phyloP scores from a whole-genome alignment of 2,329 filamentous ascomycete genomes.

The Epichloe gansuensis region DNA sequence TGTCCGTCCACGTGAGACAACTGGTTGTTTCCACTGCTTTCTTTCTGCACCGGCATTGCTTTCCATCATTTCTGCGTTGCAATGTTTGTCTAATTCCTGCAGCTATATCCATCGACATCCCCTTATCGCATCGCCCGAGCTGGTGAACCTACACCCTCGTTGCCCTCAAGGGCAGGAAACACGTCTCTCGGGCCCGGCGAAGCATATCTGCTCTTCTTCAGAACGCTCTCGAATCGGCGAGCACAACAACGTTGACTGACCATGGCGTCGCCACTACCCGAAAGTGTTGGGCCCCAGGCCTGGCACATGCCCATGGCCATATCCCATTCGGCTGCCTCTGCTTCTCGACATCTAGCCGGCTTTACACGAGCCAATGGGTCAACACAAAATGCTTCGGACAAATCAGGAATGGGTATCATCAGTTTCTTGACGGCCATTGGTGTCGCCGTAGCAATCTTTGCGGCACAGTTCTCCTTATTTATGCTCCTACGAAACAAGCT shows the following conservation, averaged over 20 bases:
- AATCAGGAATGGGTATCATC: constrained; percentile 29
- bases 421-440: constrained; percentile 52
- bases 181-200: not conserved
- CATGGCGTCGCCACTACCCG: constrained; percentile 1
- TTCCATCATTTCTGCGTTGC: not conserved
- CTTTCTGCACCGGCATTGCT: not conserved
- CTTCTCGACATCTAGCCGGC: not conserved
- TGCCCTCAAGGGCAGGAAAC: not conserved
- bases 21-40: not conserved
- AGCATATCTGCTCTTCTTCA: not conserved
- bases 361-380: constrained; percentile 2
- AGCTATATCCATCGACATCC: not conserved
- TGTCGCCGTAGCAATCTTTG: constrained; percentile 51
- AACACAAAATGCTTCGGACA: constrained; percentile 23
- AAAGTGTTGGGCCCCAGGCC: not conserved
- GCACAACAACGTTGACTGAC: not conserved
- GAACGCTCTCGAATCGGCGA: not conserved
- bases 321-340: not conserved
- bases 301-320: not conserved
- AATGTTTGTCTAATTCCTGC: not conserved
- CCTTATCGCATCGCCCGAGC: not conserved
- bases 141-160: not conserved
- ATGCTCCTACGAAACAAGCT: constrained; percentile 65
- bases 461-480: constrained; percentile 57
- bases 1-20: not conserved